Conservation (phyloP, 345 rosid species). For the Passiflora organensis region DNA sequence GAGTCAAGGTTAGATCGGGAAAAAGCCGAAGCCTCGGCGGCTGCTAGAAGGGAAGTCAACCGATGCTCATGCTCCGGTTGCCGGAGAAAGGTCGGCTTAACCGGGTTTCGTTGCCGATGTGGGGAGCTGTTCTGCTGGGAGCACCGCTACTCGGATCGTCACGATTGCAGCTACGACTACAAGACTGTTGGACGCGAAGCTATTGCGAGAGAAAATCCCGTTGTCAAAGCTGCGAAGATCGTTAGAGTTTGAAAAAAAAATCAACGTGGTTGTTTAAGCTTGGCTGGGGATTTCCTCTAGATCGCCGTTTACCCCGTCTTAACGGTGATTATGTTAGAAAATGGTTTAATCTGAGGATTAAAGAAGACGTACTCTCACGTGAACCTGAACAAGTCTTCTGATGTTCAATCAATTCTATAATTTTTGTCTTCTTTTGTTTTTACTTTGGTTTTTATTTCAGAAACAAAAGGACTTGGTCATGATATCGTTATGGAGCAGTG, state of each 20-base stretch:
- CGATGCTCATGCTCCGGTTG: constrained; percentile 96
- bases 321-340: not conserved
- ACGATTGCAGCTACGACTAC: constrained; percentile 89
- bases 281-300: not conserved
- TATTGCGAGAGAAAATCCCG: constrained; percentile 88
- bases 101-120: constrained; percentile 94
- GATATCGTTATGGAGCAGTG: no score
- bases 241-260: constrained; percentile 63
- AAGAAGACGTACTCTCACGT: not conserved
- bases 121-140: constrained; percentile 89
- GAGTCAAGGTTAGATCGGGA: no score
- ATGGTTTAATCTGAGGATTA: no score
- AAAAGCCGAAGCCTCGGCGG: constrained; percentile 12
- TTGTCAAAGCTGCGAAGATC: constrained; percentile 93
- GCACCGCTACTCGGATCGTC: constrained; percentile 96
- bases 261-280: not conserved
- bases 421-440: constrained; percentile 6
- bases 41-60: constrained; percentile 59
- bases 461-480: constrained; percentile 24
- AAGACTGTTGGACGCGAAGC: constrained; percentile 92
- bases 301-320: constrained; percentile 9
- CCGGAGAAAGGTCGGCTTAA: constrained; percentile 76
- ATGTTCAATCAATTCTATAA: constrained; percentile 23
- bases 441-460: constrained; percentile 8
- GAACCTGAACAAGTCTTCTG: constrained; percentile 1